Base-by-base conservation (phyloP, 768 basidiomycete genomes). In the Mycena alexandri region DNA sequence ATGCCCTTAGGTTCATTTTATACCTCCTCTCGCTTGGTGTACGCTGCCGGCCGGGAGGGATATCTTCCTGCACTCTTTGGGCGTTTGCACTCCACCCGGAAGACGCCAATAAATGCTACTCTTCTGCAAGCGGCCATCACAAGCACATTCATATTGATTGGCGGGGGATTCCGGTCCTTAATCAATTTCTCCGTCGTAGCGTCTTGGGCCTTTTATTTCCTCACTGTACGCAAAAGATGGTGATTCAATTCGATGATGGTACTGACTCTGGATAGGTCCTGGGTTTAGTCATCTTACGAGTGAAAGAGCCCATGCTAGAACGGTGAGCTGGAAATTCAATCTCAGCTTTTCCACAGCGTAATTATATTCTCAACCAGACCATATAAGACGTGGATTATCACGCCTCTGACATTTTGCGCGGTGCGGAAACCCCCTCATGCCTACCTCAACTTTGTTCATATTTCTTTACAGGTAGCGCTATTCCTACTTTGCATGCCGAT, bases 401-500 rank as follows among this genome's bases (percentile, higher is more conserved):
- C 97, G 0, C 97, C 97, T 2, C 81, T 98, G 34, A 89, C 84
- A 6, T 99, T 99, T 78, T 97, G 95, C 73, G 90, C 86, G 36
- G 94, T 95, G 75, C 66, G 90, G 83, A 64, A 68, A 51, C 29
- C 38, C 34, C 36, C 33, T n/a, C 50, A 25, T 46, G 54, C 22
- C 16, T 68, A 44, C 61, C 51, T 66, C 71, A n/a, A 33, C 38
- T 38, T 44, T 29, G 38, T 58, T 55, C 57, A 36, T 50, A 21
- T 19, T 60, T 19, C 33, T 9, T 13, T 11, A 13, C 64, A 94
- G 93, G 92, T 96, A 13, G 94, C 95, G 3, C 81, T 95, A 56
- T 96, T 96, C 80, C 83, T 99, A 58, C 82, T 99, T 12, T 92
- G 91, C 73, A 97, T 99, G 94, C 96, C 96, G 2, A 84, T 97